Evolutionary conservation across 2,329 filamentous ascomycete species (phyloP).

Genomic region (Aspergillus novofumigatus): DNA sequence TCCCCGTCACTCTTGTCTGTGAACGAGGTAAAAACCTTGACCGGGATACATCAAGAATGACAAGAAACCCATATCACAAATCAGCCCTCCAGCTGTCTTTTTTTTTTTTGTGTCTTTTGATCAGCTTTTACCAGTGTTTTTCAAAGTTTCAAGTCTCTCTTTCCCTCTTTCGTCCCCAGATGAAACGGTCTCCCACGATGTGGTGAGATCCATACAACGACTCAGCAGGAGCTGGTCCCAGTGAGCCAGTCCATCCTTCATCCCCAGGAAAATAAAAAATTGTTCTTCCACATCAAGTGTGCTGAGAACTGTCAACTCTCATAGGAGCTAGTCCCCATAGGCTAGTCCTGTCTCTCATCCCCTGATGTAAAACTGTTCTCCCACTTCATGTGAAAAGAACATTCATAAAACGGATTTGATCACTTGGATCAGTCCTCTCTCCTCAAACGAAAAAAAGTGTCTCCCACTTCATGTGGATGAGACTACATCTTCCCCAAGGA

Average conservation of each 20-base stretch:
- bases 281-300: no score
- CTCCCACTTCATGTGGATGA: background rate
- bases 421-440: background rate
- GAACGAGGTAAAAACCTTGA: conserved; percentile 20
- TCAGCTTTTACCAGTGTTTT: background rate
- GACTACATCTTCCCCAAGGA: background rate
- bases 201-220: background rate
- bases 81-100: background rate
- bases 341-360: no score
- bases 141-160: background rate
- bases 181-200: background rate
- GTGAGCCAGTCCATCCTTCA: background rate
- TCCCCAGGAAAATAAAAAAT: background rate
- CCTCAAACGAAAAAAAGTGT: background rate
- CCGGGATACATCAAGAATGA: conserved; percentile 5
- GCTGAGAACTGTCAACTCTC: no score
- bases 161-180: background rate
- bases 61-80: background rate
- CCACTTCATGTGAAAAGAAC: background rate
- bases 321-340: no score
- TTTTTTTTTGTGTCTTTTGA: background rate
- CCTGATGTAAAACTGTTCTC: background rate
- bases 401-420: background rate
- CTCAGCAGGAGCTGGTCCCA: background rate
- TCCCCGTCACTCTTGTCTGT: conserved; percentile 6